Percentiles rank a stretch among this genome's conserved stretches.
Conservation (phyloP, 139 green algal genomes). For the Axilococcus clingmanii region DNA sequence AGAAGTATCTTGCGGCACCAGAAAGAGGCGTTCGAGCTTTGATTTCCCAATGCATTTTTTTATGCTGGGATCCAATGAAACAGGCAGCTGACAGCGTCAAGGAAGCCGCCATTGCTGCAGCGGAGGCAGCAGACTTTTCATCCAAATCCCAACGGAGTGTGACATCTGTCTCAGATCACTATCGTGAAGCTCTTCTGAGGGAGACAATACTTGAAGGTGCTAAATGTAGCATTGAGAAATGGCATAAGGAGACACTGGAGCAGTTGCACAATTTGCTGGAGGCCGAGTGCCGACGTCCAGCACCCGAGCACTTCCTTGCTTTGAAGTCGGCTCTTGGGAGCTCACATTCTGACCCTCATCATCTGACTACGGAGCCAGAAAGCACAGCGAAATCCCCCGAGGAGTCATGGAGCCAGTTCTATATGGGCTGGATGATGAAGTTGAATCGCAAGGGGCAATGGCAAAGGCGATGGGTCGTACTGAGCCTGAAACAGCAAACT, state of each 20-base stretch:
- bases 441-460: slow-evolving; percentile 6
- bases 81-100: neutral
- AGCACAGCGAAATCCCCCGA: neutral
- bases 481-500: neutral
- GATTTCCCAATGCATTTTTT: neutral
- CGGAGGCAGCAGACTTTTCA: neutral
- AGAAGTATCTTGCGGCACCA: slow-evolving; percentile 5
- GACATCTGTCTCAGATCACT: no score
- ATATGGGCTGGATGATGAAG: slow-evolving; percentile 11
- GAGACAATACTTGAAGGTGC: slow-evolving; percentile 4
- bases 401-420: neutral
- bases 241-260: slow-evolving; percentile 4
- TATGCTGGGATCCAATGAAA: slow-evolving; percentile 1
- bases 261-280: slow-evolving; percentile 5
- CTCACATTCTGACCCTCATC: neutral
- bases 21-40: slow-evolving; percentile 9
- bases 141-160: neutral
- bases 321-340: neutral
- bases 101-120: neutral
- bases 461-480: slow-evolving; percentile 5
- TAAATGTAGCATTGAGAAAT: neutral
- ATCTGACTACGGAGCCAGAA: neutral
- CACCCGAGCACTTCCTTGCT: neutral
- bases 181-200: neutral
- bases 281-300: slow-evolving; percentile 4